phyloP scores from a whole-genome alignment of 257 asterid species.

The Forsythia suspensa region DNA sequence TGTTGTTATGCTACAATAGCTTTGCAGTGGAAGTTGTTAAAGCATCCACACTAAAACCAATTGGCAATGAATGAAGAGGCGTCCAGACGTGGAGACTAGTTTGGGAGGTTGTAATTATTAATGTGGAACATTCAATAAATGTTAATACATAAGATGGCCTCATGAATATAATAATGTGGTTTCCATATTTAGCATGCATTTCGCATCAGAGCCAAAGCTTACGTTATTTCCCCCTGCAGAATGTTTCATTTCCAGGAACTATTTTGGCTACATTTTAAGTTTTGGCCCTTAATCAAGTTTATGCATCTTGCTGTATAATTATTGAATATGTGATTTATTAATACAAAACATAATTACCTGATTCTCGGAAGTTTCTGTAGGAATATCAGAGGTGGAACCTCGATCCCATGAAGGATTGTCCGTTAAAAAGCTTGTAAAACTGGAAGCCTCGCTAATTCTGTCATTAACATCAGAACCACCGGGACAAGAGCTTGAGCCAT shows the following conservation, averaged over 20 bases:
- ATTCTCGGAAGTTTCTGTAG: conserved; percentile 30
- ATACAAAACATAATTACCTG: conserved; percentile 40
- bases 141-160: background rate
- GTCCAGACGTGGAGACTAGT: background rate
- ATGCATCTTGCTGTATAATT: background rate
- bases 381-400: conserved; percentile 39
- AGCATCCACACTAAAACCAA: background rate
- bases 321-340: background rate
- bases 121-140: background rate
- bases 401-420: conserved; percentile 33
- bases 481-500: conserved; percentile 18
- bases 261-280: background rate
- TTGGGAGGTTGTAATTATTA: background rate
- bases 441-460: conserved; percentile 30
- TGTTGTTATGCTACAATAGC: background rate
- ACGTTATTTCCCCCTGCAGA: background rate
- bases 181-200: background rate
- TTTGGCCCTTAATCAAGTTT: background rate
- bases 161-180: background rate
- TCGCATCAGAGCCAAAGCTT: background rate
- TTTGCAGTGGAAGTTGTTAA: background rate
- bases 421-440: conserved; percentile 37
- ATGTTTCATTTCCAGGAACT: background rate
- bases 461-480: conserved; percentile 24
- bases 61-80: background rate